Evolutionary conservation across 2,329 filamentous ascomycete genomes (phyloP), one percentile per base, ranked within the genome.

Genomic region (Esteya vermicola): DNA sequence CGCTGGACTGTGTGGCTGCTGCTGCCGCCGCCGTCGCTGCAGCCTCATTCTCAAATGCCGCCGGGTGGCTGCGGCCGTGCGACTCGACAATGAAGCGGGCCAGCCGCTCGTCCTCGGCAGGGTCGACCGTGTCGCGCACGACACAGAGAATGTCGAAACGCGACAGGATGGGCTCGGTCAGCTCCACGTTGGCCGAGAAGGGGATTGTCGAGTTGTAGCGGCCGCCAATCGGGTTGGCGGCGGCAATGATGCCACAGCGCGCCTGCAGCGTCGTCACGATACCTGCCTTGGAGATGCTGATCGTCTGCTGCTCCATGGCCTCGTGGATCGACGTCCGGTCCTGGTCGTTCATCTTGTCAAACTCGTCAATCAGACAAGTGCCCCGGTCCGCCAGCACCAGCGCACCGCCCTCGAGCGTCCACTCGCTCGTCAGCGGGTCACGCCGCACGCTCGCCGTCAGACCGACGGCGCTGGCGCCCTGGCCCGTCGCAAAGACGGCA

Each of bases 341-440:
- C 56, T 96, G 86, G 57, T 98, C 91, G 58, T 96, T 96, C 91
- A 98, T 98, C 70, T 98, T 98, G 72, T 98, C 91, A 52, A 98
- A 98, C 61, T 98, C 91, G 53, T 98, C 91, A 47, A 98, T 98
- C 23, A 98, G 69, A 54, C 91, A 96, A 14, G 85, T 94, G 31
- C 91, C 91, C 48, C 85, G 81, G 57, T 98, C 91, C 14, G 91
- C 91, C 41, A 98, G 75, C 52, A 98, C 91, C 10, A 98, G 70
- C 4, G 91, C 91, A 54, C 91, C 91, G 47, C 91, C 91, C 63
- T 98, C 91, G 3, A 98, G 67, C 6, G 91, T 96, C 89, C 91
- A 98, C 62, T 98, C 91, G 57, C 81, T 84, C 2, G 91, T 98
- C 55, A 96, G 68, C 6, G 91, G 91, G 56, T 98, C 91, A 47